phyloP scores from a whole-genome alignment of 768 basidiomycete species.

The Rhodocollybia butyracea region DNA sequence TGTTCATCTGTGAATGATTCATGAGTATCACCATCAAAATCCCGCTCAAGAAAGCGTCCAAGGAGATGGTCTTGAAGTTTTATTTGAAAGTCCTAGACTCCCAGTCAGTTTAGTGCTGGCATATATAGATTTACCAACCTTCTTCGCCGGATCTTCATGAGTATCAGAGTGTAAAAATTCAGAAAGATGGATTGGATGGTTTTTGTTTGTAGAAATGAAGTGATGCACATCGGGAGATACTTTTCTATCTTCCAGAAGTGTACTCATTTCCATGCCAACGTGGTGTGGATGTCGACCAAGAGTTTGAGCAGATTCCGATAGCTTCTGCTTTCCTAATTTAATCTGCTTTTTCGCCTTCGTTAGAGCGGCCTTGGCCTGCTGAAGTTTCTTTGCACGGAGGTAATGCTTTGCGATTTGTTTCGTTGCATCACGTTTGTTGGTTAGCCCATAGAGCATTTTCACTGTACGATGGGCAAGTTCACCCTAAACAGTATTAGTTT shows the following conservation, averaged over 20 bases:
- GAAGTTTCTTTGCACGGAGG: constrained; percentile 8
- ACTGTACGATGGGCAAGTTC: constrained; percentile 32
- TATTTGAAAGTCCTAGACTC: constrained; percentile 19
- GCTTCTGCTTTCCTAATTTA: neutral
- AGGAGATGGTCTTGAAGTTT: constrained; percentile 28
- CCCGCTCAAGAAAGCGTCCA: constrained; percentile 15
- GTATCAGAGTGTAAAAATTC: neutral
- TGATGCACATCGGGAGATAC: neutral
- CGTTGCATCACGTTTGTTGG: constrained; percentile 22
- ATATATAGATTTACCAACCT: neutral
- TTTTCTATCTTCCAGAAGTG: neutral
- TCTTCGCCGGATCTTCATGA: neutral
- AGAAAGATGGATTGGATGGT: neutral
- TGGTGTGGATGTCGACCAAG: neutral
- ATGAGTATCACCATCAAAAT: constrained; percentile 15
- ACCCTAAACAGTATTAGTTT: too few relatives aligned
- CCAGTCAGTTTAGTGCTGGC: neutral
- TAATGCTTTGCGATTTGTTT: constrained; percentile 21
- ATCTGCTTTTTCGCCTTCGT: neutral
- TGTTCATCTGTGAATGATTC: constrained; percentile 12
- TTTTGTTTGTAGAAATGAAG: neutral
- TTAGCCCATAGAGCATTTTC: constrained; percentile 28
- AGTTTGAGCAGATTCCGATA: neutral
- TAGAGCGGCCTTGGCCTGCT: neutral
- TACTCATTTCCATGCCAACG: neutral